These are phyloP conservation scores for Basidiobolus meristosporus DNA, from an alignment of 371 early-diverging fungal species.

Conservation along the genomic window DNA sequence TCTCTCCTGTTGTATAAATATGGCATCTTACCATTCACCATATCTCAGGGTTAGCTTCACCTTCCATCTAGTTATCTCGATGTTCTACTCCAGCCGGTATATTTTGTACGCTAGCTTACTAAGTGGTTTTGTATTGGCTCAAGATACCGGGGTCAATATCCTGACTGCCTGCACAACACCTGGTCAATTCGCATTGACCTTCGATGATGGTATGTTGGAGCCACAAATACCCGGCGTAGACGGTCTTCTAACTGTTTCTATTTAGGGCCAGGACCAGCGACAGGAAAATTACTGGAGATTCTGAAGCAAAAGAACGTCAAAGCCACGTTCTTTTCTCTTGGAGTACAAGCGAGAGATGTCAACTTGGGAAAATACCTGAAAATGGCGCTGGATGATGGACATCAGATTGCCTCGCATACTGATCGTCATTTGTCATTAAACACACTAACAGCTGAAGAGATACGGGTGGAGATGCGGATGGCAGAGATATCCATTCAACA, in stretches of 20 bases:
- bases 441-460: conserved; percentile 11
- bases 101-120: no score
- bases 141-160: not conserved
- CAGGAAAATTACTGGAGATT: conserved; percentile 14
- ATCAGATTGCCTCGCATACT: conserved; percentile 28
- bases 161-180: not conserved
- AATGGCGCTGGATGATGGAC: conserved; percentile 8
- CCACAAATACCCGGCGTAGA: no score
- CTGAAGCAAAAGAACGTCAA: conserved; percentile 19
- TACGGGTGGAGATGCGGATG: conserved; percentile 5
- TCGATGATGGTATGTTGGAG: conserved; percentile 6
- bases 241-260: no score
- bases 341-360: conserved; percentile 4
- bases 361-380: not conserved
- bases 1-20: no score
- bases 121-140: no score
- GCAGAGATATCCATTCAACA: conserved; percentile 11
- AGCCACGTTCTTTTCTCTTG: conserved; percentile 51
- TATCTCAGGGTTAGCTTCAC: no score
- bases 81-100: no score
- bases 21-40: no score
- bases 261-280: no score
- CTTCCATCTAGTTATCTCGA: no score
- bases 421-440: conserved; percentile 20
- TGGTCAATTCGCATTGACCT: conserved; percentile 4